These are phyloP conservation scores for Tulasnella sp. DNA, from an alignment of 768 basidiomycete species.

Conservation along the genomic window DNA sequence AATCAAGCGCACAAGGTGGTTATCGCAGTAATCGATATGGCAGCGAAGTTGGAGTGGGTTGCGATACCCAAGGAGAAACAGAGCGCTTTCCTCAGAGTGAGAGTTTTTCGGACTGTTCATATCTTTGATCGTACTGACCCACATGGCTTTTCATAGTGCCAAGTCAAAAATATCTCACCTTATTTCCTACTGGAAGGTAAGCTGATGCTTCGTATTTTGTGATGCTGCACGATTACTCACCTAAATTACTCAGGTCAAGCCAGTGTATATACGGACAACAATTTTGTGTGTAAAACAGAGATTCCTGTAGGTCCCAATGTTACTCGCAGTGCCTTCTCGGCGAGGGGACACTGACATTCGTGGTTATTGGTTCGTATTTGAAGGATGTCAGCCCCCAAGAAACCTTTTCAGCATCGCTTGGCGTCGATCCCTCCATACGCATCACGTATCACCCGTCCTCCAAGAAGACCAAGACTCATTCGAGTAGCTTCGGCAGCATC, in stretches of 20 bases:
- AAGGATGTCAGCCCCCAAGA: conserved; percentile 17
- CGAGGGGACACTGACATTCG: no score
- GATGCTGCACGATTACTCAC: no score
- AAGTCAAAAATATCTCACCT: conserved; percentile 16
- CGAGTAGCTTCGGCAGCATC: neutral
- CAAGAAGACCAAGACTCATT: conserved; percentile 4
- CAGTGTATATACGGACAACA: conserved; percentile 19
- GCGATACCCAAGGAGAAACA: conserved; percentile 16
- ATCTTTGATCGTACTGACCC: no score
- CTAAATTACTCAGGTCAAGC: neutral
- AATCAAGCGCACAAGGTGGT: conserved; percentile 17
- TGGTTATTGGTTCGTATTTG: no score
- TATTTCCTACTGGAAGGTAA: conserved; percentile 15
- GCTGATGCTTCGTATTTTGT: neutral
- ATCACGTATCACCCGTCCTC: conserved; percentile 18
- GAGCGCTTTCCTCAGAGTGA: conserved; percentile 16
- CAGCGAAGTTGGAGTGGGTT: conserved; percentile 19
- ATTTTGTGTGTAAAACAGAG: conserved; percentile 19
- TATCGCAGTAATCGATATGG: conserved; percentile 17
- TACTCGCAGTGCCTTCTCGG: no score
- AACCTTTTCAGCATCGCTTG: conserved; percentile 19
- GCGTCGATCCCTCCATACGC: conserved; percentile 19
- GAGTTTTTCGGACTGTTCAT: no score
- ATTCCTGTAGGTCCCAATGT: conserved; percentile 17
- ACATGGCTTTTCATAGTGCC: no score